Conservation (phyloP, 2,329 filamentous ascomycete species). For the Raffaelea albimanens region DNA sequence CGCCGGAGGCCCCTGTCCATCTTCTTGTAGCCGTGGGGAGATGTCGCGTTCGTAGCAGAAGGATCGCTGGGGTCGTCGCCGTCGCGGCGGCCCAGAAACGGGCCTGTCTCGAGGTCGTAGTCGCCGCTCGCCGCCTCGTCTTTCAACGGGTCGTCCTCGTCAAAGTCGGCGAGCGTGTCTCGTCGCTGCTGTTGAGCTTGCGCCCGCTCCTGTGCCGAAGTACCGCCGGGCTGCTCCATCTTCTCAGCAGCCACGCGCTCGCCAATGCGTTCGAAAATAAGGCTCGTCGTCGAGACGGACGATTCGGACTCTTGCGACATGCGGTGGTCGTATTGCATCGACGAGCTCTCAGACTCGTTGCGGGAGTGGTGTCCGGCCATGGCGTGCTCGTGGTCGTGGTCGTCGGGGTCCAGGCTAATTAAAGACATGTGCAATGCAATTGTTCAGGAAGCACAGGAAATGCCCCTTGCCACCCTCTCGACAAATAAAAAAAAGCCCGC, state of each 20-base stretch:
- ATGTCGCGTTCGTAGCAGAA: slow-evolving; percentile 7
- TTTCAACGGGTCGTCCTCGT: slow-evolving; percentile 37
- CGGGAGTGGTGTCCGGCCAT: not conserved
- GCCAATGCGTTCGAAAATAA: slow-evolving; percentile 69
- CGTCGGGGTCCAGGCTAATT: too few relatives aligned
- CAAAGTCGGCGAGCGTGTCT: slow-evolving; percentile 24
- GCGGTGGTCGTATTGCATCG: slow-evolving; percentile 18
- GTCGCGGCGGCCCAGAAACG: slow-evolving; percentile 35
- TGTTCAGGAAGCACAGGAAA: too few relatives aligned
- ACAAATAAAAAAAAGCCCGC: too few relatives aligned
- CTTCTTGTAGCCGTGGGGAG: slow-evolving; percentile 32
- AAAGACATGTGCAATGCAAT: not conserved
- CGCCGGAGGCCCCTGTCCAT: slow-evolving; percentile 59
- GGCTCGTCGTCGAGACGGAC: slow-evolving; percentile 74
- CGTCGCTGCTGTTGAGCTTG: slow-evolving; percentile 9
- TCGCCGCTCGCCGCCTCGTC: slow-evolving; percentile 25
- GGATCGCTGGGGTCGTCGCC: slow-evolving; percentile 18
- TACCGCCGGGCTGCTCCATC: slow-evolving; percentile 4
- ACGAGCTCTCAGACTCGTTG: not conserved
- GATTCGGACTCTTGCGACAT: slow-evolving; percentile 53
- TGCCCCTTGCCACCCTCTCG: too few relatives aligned
- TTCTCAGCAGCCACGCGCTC: slow-evolving; percentile 32
- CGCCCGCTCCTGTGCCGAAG: not conserved
- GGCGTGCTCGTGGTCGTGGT: too few relatives aligned
- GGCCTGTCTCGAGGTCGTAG: slow-evolving; percentile 41